Evolutionary conservation across 331 rosid species (phyloP).

Genomic region (Malus hybrid): DNA sequence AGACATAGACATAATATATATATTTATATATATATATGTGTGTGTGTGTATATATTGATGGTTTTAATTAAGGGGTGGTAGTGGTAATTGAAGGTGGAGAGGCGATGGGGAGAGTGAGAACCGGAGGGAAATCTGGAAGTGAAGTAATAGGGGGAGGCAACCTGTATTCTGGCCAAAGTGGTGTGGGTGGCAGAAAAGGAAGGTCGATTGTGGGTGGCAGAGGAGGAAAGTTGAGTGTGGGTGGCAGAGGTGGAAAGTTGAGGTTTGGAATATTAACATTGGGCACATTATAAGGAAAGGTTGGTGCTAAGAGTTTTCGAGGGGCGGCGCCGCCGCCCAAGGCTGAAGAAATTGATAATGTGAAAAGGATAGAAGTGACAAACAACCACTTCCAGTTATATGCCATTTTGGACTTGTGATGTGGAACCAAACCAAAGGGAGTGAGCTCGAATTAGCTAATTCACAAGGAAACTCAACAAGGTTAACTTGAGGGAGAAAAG

Average conservation of each 20-base stretch:
- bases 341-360: background rate
- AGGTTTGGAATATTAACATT: no score
- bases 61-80: background rate
- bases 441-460: background rate
- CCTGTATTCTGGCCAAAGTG: no score
- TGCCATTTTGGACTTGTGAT: background rate
- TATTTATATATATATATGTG: background rate
- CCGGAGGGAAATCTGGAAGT: background rate
- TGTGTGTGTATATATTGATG: no score
- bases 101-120: background rate
- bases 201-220: no score
- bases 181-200: background rate
- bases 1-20: no score
- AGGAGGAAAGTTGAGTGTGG: no score
- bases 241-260: background rate
- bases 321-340: background rate
- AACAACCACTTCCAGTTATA: background rate
- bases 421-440: background rate
- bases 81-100: background rate
- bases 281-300: background rate
- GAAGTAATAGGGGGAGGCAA: background rate
- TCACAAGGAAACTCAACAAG: background rate
- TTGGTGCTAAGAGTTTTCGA: background rate
- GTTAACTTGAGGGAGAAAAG: background rate
- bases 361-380: background rate